These are phyloP conservation scores for Arachis hypogaea DNA, from an alignment of 306 rosid species.

Conservation along the genomic window DNA sequence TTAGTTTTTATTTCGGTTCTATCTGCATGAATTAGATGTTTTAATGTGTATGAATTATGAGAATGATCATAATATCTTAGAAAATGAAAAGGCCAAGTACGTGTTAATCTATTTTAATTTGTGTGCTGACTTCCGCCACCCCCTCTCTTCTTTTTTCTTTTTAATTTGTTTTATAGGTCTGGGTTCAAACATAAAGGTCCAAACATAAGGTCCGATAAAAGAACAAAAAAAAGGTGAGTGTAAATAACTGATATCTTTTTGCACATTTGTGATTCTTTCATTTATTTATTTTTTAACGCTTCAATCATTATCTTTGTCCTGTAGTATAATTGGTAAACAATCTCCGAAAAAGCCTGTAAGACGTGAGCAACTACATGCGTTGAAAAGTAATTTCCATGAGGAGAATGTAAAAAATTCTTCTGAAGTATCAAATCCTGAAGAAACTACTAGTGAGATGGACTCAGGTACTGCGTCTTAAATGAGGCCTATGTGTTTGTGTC, in stretches of 20 bases:
- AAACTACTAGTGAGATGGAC: slow-evolving; percentile 49
- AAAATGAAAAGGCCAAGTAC: slow-evolving; percentile 8
- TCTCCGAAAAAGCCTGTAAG: slow-evolving; percentile 60
- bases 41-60: neutral
- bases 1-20: slow-evolving; percentile 18
- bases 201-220: slow-evolving; percentile 51
- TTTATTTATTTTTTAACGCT: slow-evolving; percentile 17
- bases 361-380: slow-evolving; percentile 45
- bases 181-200: slow-evolving; percentile 50
- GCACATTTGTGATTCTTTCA: slow-evolving; percentile 21
- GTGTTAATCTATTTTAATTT: slow-evolving; percentile 6
- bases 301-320: slow-evolving; percentile 39
- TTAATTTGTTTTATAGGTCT: slow-evolving; percentile 53
- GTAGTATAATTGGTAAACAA: slow-evolving; percentile 65
- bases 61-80: slow-evolving; percentile 13
- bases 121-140: no score
- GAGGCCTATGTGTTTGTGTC: neutral
- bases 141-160: no score
- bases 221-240: slow-evolving; percentile 64
- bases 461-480: slow-evolving; percentile 58
- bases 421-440: slow-evolving; percentile 60
- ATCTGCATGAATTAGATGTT: neutral
- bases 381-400: slow-evolving; percentile 48
- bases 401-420: slow-evolving; percentile 68
- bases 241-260: slow-evolving; percentile 18